phyloP scores from a whole-genome alignment of 352 stramenopile species.

The Pythium grandisporangium region DNA sequence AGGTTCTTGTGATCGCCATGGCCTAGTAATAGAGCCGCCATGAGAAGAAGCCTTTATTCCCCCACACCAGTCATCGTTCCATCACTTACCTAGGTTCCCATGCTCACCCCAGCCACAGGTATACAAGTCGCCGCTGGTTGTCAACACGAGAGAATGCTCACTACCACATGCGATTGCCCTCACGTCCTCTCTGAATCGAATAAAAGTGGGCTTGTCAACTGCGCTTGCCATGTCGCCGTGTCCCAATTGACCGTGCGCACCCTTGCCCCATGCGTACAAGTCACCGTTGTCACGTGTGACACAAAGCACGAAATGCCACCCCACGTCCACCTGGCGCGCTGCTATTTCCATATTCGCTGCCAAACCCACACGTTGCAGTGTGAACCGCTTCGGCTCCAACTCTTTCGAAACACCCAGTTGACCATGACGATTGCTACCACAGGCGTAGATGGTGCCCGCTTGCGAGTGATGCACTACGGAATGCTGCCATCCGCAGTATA shows the following conservation, averaged over 20 bases:
- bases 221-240: slow-evolving; percentile 10
- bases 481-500: slow-evolving; percentile 78
- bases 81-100: slow-evolving; percentile 59
- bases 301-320: slow-evolving; percentile 74
- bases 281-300: slow-evolving; percentile 14
- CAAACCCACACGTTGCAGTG: slow-evolving; percentile 1
- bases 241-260: slow-evolving; percentile 61
- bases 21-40: slow-evolving; percentile 6
- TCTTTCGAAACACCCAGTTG: slow-evolving; percentile 35
- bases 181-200: slow-evolving; percentile 19
- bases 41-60: no score
- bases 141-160: slow-evolving; percentile 60
- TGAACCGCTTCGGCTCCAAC: not conserved
- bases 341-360: slow-evolving; percentile 7
- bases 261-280: slow-evolving; percentile 68
- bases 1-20: slow-evolving; percentile 6
- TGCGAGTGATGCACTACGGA: slow-evolving; percentile 38
- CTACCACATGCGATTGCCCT: slow-evolving; percentile 58
- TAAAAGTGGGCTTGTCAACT: not conserved
- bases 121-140: slow-evolving; percentile 39
- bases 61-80: no score
- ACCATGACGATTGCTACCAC: slow-evolving; percentile 69
- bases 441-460: slow-evolving; percentile 32
- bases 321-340: slow-evolving; percentile 32
- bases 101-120: slow-evolving; percentile 80